phyloP scores from a whole-genome alignment of 2,329 filamentous ascomycete genomes.

The Diplodia mutila region DNA sequence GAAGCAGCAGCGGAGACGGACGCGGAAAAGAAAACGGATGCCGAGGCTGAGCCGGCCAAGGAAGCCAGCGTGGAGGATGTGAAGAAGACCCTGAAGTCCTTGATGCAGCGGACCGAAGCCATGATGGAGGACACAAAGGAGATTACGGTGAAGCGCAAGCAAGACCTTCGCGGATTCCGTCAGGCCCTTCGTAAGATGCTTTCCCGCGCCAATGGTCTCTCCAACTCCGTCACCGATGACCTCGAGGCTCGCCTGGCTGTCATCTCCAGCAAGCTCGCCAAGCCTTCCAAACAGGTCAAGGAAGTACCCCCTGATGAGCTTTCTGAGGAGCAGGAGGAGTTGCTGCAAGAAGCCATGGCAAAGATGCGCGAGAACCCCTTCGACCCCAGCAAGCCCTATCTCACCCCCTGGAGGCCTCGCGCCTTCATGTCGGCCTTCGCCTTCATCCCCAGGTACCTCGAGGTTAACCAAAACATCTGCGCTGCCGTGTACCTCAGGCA shows the following conservation, averaged over 20 bases:
- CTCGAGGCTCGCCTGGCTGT: slow-evolving; percentile 53
- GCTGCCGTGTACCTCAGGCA: slow-evolving; percentile 93
- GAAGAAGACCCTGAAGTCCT: slow-evolving; percentile 36
- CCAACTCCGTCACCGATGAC: slow-evolving; percentile 45
- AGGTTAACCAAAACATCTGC: slow-evolving; percentile 97
- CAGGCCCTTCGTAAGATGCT: slow-evolving; percentile 67
- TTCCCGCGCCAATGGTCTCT: slow-evolving; percentile 51
- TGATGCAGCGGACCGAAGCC: slow-evolving; percentile 58
- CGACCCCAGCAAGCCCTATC: slow-evolving; percentile 80
- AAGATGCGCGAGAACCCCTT: slow-evolving; percentile 70
- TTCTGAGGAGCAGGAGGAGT: slow-evolving; percentile 52
- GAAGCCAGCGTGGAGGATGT: slow-evolving; percentile 29
- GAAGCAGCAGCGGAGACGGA: slow-evolving; percentile 45
- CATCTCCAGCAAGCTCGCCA: slow-evolving; percentile 30
- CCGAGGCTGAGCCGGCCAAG: slow-evolving; percentile 40
- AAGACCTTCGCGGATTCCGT: slow-evolving; percentile 73
- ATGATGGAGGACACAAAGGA: slow-evolving; percentile 57
- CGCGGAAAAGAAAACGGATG: slow-evolving; percentile 54
- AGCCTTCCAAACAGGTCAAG: slow-evolving; percentile 24
- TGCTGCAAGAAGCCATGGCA: slow-evolving; percentile 62
- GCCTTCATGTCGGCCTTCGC: slow-evolving; percentile 90
- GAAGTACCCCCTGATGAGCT: neutral
- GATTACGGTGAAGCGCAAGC: slow-evolving; percentile 73
- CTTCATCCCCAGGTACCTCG: slow-evolving; percentile 91
- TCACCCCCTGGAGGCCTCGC: slow-evolving; percentile 86